Base-by-base conservation (phyloP, 257 asterid genomes). In the Ilex aquifolium region DNA sequence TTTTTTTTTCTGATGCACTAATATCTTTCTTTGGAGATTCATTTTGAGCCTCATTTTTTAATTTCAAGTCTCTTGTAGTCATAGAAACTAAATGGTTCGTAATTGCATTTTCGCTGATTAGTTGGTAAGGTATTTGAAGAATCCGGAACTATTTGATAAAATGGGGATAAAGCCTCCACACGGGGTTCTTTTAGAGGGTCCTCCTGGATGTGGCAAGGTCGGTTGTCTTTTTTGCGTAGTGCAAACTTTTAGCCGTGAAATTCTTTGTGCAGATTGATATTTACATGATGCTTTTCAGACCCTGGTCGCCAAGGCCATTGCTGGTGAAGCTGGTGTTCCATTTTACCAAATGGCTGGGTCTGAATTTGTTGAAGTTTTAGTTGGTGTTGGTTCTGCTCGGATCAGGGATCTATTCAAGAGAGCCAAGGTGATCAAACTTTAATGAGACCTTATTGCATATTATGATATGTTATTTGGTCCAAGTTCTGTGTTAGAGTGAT, bases 121-220 rank as follows among this genome's bases (percentile, higher is more conserved):
- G 99, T 80, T 93, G 89, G 99, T 93, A 27, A 88, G 74, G 76
- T 93, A 93, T 91, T 86, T 93, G 74, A 90, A 93, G 84, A 83
- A 93, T 85, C 99, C 99, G 32, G 91, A 90, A 66, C 82, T 90
- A 57, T 90, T 93, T 76, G 99, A 93, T 65, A 81, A 93, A 80
- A 73, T 93, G 97, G 94, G 92, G 71, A 93, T 93, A 79, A 93
- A 93, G 72, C 97, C 99, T 53, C 99, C 99, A 15, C 99, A 93
- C 73, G 99, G 99, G 72, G 99, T 93, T 78, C 97, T 93, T 71
- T 88, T 93, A 42, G 99, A 87, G 84, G 97, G 99, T 51, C 99
- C 97, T 70, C 99, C 99, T 6, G 99, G 99, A 64, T 93, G 99
- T 80, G 99, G 99, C 71, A 93, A 93, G 99, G 99, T 92, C 58